Conservation (phyloP, 2,329 filamentous ascomycete species). For the Hawksworthiomyces lignivorus region DNA sequence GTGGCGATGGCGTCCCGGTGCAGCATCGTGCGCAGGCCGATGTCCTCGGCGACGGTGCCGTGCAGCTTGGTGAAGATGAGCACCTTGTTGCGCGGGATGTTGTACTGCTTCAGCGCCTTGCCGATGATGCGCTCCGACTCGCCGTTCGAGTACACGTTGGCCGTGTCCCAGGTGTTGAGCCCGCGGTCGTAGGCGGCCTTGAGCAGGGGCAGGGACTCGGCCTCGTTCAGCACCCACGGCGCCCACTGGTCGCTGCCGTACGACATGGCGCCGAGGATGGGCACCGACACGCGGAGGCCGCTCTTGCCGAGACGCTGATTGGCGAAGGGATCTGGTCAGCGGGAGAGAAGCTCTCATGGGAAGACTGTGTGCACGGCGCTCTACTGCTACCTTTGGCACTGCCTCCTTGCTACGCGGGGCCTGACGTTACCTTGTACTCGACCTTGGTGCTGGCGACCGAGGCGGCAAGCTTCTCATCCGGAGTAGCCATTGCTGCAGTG, state of each 20-base stretch:
- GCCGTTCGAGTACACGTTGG: slow-evolving; percentile 50
- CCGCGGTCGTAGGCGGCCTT: slow-evolving; percentile 54
- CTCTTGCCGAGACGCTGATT: slow-evolving; percentile 35
- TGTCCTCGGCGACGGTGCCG: slow-evolving; percentile 39
- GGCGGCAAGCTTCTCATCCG: not conserved
- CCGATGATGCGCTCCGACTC: slow-evolving; percentile 44
- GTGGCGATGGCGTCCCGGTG: slow-evolving; percentile 5
- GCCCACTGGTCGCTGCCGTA: slow-evolving; percentile 40
- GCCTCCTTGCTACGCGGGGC: too few relatives aligned
- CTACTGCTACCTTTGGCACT: too few relatives aligned
- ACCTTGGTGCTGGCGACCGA: slow-evolving; percentile 7
- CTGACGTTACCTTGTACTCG: slow-evolving; percentile 7
- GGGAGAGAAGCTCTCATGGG: too few relatives aligned
- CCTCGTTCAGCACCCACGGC: slow-evolving; percentile 35
- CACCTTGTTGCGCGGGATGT: slow-evolving; percentile 47
- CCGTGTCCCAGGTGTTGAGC: slow-evolving; percentile 49
- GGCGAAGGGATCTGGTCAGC: too few relatives aligned
- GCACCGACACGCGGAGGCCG: slow-evolving; percentile 47
- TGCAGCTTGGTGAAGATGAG: slow-evolving; percentile 52
- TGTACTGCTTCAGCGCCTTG: slow-evolving; percentile 50
- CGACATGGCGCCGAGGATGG: slow-evolving; percentile 48
- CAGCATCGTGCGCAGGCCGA: slow-evolving; percentile 19
- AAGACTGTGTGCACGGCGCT: too few relatives aligned
- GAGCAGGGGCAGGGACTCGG: slow-evolving; percentile 44
- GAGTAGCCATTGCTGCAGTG: slow-evolving; percentile 1